These are phyloP conservation scores for Agaricales sp. DNA, from an alignment of 1,284 basidiomycete genomes.

Conservation along the genomic window DNA sequence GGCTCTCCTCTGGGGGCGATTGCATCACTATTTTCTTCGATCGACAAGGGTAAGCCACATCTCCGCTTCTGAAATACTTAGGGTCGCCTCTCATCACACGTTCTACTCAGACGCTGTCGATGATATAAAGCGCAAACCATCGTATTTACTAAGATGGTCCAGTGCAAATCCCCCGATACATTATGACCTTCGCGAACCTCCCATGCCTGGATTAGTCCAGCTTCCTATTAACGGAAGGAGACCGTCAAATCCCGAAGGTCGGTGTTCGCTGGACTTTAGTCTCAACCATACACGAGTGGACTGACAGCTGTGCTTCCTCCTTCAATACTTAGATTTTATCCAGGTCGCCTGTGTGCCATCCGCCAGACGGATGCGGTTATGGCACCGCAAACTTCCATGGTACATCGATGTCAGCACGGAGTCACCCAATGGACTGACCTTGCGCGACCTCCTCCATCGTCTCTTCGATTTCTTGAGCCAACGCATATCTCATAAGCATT, in stretches of 20 bases:
- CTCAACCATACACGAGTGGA: not conserved
- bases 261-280: not conserved
- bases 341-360: constrained; percentile 7
- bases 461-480: constrained; percentile 7
- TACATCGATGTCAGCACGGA: constrained; percentile 11
- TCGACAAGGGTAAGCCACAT: too few relatives aligned
- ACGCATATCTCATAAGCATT: constrained; percentile 9
- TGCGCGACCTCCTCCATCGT: constrained; percentile 11
- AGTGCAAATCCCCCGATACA: not conserved
- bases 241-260: not conserved
- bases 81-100: too few relatives aligned
- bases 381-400: constrained; percentile 13
- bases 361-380: constrained; percentile 8
- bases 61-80: too few relatives aligned
- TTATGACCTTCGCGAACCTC: not conserved
- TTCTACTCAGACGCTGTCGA: not conserved
- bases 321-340: too few relatives aligned
- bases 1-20: not conserved
- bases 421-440: constrained; percentile 10
- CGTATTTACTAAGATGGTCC: not conserved
- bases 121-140: not conserved
- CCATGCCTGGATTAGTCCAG: not conserved
- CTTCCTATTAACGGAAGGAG: not conserved
- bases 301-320: too few relatives aligned
- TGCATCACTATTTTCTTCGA: too few relatives aligned